Evolutionary conservation across 257 asterid species (phyloP).

Genomic region (Solanum ahanhuiri): DNA sequence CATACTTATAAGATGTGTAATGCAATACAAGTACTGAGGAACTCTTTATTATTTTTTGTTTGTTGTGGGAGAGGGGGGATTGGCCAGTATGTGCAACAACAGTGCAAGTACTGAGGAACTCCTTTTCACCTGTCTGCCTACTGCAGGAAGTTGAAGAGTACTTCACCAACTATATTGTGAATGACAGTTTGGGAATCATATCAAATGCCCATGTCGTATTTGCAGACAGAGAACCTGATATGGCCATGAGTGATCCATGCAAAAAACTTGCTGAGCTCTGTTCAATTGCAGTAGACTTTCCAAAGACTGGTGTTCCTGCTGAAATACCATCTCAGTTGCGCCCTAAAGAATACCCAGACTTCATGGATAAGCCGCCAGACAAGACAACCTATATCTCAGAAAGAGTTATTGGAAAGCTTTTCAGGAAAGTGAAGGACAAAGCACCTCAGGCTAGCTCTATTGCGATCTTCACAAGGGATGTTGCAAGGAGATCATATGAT

Average conservation of each 20-base stretch:
- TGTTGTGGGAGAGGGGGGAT: not conserved
- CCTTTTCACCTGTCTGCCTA: not conserved
- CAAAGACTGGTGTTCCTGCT: conserved; percentile 87
- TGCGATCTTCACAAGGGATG: conserved; percentile 42
- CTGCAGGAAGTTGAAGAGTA: conserved; percentile 73
- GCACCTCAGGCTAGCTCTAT: conserved; percentile 28
- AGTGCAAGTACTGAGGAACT: not conserved
- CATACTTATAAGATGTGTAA: not conserved
- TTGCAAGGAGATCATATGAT: conserved; percentile 51
- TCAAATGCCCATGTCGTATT: conserved; percentile 70
- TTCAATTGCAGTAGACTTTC: conserved; percentile 85
- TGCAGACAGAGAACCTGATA: conserved; percentile 50
- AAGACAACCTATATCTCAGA: conserved; percentile 38
- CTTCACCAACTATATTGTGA: conserved; percentile 75
- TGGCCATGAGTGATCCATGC: conserved; percentile 53
- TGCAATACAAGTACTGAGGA: not conserved
- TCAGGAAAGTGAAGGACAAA: conserved; percentile 44
- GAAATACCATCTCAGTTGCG: conserved; percentile 64
- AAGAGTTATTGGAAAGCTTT: conserved; percentile 72
- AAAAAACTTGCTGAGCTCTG: conserved; percentile 45
- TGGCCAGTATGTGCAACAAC: not conserved
- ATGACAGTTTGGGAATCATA: conserved; percentile 72
- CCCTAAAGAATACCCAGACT: conserved; percentile 72
- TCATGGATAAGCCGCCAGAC: conserved; percentile 84
- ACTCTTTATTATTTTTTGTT: not conserved